phyloP scores from a whole-genome alignment of 306 rosid species.

The Sesbania bispinosa region DNA sequence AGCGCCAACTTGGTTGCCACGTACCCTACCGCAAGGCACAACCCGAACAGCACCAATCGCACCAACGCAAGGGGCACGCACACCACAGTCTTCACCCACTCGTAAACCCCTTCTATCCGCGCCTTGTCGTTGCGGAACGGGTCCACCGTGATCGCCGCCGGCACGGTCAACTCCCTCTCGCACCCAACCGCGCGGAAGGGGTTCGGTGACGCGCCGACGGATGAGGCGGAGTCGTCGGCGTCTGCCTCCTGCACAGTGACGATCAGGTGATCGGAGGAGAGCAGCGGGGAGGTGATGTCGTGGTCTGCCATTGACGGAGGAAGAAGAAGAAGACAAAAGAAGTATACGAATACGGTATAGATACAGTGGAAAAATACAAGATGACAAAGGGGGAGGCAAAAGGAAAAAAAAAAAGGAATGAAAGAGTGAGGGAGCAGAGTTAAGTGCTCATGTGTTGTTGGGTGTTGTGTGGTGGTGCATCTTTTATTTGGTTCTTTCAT shows the following conservation, averaged over 20 bases:
- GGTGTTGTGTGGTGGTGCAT: not conserved
- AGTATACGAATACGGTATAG: not conserved
- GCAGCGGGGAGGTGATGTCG: slow-evolving; percentile 55
- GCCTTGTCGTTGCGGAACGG: slow-evolving; percentile 69
- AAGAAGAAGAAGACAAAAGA: not conserved
- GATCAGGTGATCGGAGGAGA: slow-evolving; percentile 55
- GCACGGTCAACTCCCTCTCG: slow-evolving; percentile 45
- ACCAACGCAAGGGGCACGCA: slow-evolving; percentile 56
- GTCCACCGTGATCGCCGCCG: slow-evolving; percentile 50
- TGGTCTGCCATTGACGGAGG: slow-evolving; percentile 52
- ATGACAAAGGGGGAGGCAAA: not conserved
- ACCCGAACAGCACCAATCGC: slow-evolving; percentile 65
- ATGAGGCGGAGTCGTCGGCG: not conserved
- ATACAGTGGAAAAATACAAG: too few species aligned
- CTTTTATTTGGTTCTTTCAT: not conserved
- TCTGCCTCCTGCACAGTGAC: slow-evolving; percentile 30
- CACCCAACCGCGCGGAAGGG: slow-evolving; percentile 58
- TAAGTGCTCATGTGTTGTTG: not conserved
- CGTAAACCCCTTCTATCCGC: slow-evolving; percentile 56
- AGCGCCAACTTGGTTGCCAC: slow-evolving; percentile 73
- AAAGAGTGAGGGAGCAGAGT: not conserved
- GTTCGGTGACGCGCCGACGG: not conserved
- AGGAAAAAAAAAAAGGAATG: not conserved
- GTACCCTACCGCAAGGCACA: slow-evolving; percentile 55
- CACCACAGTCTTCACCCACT: slow-evolving; percentile 54